A percentile compares a stretch with the other conserved stretches of the same genome.
Evolutionary conservation across 2,329 filamentous ascomycete genomes (phyloP).

Genomic region (Fusarium oxysporum): DNA sequence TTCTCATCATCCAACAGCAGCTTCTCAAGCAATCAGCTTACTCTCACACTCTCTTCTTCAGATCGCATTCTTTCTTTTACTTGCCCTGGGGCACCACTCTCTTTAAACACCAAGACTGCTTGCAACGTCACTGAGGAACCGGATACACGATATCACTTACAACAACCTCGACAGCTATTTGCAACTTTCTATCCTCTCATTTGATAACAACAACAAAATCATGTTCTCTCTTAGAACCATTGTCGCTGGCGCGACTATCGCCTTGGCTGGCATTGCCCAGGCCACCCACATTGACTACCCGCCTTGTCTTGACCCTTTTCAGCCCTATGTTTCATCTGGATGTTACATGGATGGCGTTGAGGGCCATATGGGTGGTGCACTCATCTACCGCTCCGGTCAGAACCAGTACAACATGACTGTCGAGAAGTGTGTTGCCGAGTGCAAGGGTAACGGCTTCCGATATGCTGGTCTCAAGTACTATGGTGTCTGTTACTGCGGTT

Average conservation of each 20-base stretch:
- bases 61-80: conserved; percentile 20
- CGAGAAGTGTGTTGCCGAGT: conserved; percentile 60
- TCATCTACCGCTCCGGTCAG: conserved; percentile 57
- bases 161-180: conserved; percentile 16
- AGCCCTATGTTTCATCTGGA: conserved; percentile 61
- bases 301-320: conserved; percentile 57
- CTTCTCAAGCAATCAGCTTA: conserved; percentile 38
- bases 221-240: conserved; percentile 44
- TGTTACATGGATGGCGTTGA: conserved; percentile 56
- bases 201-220: conserved; percentile 17
- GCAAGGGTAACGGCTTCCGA: conserved; percentile 64
- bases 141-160: conserved; percentile 3
- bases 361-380: conserved; percentile 50
- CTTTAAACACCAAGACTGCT: conserved; percentile 31
- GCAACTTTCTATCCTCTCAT: conserved; percentile 31
- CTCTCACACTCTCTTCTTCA: conserved; percentile 37
- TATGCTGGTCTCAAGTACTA: conserved; percentile 65
- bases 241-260: conserved; percentile 53
- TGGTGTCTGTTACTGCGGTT: conserved; percentile 65
- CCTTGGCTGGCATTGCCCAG: conserved; percentile 52
- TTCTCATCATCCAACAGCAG: conserved; percentile 36
- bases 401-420: conserved; percentile 57
- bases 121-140: conserved; percentile 19
- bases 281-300: conserved; percentile 60
- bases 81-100: conserved; percentile 36